These are phyloP conservation scores for Neonectria hederae DNA, from an alignment of 2,329 filamentous ascomycete species.

Conservation along the genomic window DNA sequence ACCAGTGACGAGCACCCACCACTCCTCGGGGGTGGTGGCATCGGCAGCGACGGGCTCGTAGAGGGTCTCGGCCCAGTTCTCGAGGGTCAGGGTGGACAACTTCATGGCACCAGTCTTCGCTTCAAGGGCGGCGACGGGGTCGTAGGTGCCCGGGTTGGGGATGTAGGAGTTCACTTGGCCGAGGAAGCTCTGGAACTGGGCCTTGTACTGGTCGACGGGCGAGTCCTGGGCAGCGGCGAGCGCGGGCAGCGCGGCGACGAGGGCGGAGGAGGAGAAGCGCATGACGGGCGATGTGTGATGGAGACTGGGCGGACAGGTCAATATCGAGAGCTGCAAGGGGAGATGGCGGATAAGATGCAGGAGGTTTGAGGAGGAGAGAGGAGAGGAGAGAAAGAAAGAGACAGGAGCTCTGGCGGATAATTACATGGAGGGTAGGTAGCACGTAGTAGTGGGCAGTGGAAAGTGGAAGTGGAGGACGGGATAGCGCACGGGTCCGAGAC, in stretches of 20 bases:
- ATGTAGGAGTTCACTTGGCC: conserved; percentile 66
- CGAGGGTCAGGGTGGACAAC: conserved; percentile 67
- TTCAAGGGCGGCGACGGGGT: conserved; percentile 53
- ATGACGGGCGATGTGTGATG: conserved; percentile 49
- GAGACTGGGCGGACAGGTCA: conserved; percentile 10
- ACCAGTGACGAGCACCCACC: conserved; percentile 79
- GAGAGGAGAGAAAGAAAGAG: conserved; percentile 20
- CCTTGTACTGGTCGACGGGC: conserved; percentile 66
- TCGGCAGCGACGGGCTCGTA: conserved; percentile 68
- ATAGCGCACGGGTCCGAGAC: background rate
- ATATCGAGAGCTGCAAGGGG: conserved; percentile 12
- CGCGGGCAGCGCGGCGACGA: conserved; percentile 65
- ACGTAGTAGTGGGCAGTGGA: background rate
- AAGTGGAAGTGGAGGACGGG: conserved; percentile 15
- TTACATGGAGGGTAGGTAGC: conserved; percentile 14
- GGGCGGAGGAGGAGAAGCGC: conserved; percentile 65
- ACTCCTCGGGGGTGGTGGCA: conserved; percentile 74
- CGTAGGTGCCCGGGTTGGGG: conserved; percentile 57
- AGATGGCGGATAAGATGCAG: conserved; percentile 11
- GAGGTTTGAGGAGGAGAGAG: conserved; percentile 6
- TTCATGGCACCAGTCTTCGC: conserved; percentile 53
- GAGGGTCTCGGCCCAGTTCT: conserved; percentile 77
- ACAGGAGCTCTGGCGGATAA: conserved; percentile 7
- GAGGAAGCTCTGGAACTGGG: conserved; percentile 71
- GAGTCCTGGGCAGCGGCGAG: conserved; percentile 63